These are phyloP conservation scores for Tulasnella sp. DNA, from an alignment of 768 basidiomycete species.

Conservation along the genomic window DNA sequence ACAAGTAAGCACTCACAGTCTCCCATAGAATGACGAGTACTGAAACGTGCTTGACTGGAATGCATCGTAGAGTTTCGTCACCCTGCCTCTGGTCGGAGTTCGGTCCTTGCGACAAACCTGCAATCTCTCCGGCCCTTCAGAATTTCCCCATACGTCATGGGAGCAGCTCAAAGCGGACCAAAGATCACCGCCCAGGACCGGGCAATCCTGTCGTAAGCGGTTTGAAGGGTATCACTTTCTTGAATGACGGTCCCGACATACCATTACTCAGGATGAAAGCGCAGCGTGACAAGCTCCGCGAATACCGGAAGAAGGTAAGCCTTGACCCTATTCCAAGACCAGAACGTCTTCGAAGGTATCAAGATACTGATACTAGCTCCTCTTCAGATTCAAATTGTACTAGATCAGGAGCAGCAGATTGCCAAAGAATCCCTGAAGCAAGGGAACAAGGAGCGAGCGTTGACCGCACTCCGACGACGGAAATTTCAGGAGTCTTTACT, in stretches of 20 bases:
- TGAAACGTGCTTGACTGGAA: neutral
- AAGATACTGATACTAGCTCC: neutral
- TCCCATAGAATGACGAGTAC: neutral
- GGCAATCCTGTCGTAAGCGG: slow-evolving; percentile 77
- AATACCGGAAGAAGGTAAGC: slow-evolving; percentile 85
- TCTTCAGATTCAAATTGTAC: slow-evolving; percentile 66
- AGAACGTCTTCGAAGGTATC: neutral
- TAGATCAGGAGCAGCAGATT: slow-evolving; percentile 81
- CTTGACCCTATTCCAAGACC: neutral
- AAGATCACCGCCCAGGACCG: slow-evolving; percentile 90
- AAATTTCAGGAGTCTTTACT: slow-evolving; percentile 91
- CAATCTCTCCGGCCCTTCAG: neutral
- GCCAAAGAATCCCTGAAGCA: slow-evolving; percentile 69
- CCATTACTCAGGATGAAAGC: slow-evolving; percentile 65
- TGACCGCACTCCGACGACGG: slow-evolving; percentile 75
- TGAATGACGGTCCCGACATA: neutral
- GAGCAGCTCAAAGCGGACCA: slow-evolving; percentile 31
- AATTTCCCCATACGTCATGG: slow-evolving; percentile 5
- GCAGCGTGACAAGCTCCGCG: slow-evolving; percentile 89
- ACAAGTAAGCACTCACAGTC: neutral
- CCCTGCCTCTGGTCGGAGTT: neutral
- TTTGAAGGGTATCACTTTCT: neutral
- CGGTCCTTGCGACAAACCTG: neutral
- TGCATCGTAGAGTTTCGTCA: neutral
- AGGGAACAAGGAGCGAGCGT: slow-evolving; percentile 78